Evolutionary conservation across 2,329 filamentous ascomycete species (phyloP), one percentile per base, ranked within the genome.

Genomic region (Fusarium albosuccineum): DNA sequence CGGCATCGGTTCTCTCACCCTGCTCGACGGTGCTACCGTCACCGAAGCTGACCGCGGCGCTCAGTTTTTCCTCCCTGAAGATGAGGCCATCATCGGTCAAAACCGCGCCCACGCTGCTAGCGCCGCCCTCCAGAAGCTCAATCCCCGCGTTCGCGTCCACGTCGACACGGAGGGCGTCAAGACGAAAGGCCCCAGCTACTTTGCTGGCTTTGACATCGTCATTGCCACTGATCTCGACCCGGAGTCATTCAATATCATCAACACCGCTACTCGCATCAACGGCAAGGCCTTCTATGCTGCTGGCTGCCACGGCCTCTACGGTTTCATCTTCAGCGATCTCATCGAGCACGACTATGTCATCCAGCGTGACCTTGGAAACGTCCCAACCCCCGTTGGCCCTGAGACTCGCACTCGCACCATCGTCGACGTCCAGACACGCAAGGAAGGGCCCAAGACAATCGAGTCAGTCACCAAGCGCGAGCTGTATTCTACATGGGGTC

Each of bases 391-490:
- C 40, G 65, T 83, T 9, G 84, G 85, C 48, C 80, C 86, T 5
- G 96, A 99, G 76, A 91, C 92, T 1, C 85, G 89, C 27, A 97
- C 95, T 6, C 88, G 95, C 55, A 89, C 87, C 70, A 86, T 98
- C 60, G 80, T 94, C 33, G 85, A 87, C 67, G 89, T 94, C 10
- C 88, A 89, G 50, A 91, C 88, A 13, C 92, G 91, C 71, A 87
- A 88, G 63, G 88, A 92, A 68, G 87, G 89, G 60, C 66, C 71
- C 56, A 95, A 93, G 79, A 84, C 85, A 29, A 87, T 92, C 54
- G 96, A 99, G 77, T 86, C 93, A 69, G 94, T 99, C 61, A 96
- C 92, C 53, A 98, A 98, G 82, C 89, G 92, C 67, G 96, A 99
- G 76, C 83, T 91, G 2, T 99, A 97, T 82, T 93, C 92, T 4